These are phyloP conservation scores for Chrysoporthe cubensis DNA, from an alignment of 2,329 filamentous ascomycete genomes.

Conservation along the genomic window DNA sequence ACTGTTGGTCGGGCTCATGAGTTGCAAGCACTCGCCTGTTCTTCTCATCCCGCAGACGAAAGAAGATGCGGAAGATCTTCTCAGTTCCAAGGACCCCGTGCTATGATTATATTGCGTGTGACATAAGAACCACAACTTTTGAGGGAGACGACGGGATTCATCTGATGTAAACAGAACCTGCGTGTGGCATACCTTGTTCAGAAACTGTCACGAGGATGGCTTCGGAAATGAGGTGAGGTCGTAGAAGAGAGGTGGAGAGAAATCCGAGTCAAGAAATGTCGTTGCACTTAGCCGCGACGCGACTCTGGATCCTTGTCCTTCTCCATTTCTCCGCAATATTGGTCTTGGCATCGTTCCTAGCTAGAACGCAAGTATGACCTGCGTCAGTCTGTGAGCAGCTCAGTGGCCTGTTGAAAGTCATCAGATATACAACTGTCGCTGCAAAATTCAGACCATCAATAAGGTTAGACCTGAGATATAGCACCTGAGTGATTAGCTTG, in stretches of 20 bases:
- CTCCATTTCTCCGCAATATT: constrained; percentile 16
- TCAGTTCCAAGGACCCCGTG: too few relatives aligned
- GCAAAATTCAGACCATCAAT: too few relatives aligned
- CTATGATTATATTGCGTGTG: too few relatives aligned
- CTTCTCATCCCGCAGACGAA: too few relatives aligned
- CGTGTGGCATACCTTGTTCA: neutral
- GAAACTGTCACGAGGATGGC: neutral
- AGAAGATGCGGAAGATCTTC: neutral
- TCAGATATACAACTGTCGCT: too few relatives aligned
- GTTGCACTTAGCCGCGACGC: constrained; percentile 28
- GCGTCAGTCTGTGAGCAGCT: neutral
- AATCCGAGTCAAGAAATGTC: constrained; percentile 11
- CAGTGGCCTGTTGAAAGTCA: too few relatives aligned
- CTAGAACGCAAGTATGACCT: neutral
- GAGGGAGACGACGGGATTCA: neutral
- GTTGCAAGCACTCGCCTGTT: too few relatives aligned
- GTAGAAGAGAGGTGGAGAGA: constrained; percentile 11
- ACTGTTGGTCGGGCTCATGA: too few relatives aligned
- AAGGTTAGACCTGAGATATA: too few relatives aligned
- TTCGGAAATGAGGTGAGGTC: constrained; percentile 10
- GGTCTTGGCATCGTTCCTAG: constrained; percentile 2
- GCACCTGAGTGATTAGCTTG: too few relatives aligned
- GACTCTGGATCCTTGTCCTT: constrained; percentile 2
- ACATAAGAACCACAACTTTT: too few relatives aligned
- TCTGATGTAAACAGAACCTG: neutral